Evolutionary conservation across 805 yeast species (phyloP), one percentile per base, ranked within the genome.

Genomic region (Metschnikowia kunwiensis): DNA sequence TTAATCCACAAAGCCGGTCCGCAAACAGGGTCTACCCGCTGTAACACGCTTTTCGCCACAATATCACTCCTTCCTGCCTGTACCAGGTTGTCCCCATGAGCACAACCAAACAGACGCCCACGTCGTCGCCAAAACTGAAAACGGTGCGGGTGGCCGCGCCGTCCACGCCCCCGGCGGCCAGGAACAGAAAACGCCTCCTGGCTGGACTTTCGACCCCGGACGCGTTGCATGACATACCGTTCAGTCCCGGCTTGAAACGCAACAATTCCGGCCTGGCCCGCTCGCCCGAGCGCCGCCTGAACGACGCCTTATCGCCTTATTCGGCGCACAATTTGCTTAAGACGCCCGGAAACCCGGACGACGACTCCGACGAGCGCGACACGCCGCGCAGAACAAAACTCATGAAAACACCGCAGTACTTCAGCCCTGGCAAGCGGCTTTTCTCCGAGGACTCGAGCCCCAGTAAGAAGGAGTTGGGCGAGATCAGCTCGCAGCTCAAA

Each of bases 241-340:
- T 63, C 36, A 58, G 68, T 8, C 73, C 73, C 5, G 55, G 65
- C n/a, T 44, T 60, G 32, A 67, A 67, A 39, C 46, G 71, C 17
- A 51, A 61, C 30, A 58, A 46, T 36, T 54, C 60, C 1, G 63
- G 61, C 13, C 44, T 39, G 32, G 49, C 47, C 26, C 55, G 56
- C 42, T 56, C 65, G n/a, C 71, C 70, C 1, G 70, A 62, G 33
- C 56, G 53, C 39, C 54, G 51, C 31, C 43, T 54, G 21, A 49
- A 49, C 36, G 55, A 51, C 30, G 53, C 57, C 19, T 45, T 44
- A 32, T 55, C 61, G n/a, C 68, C 70, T 5, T 53, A 53, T 37
- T 43, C 44, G 17, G 44, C 53, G 6, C 37, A 44, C 21, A 51
- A 45, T 24, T 34, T 56, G 22, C 51, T 63, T 33, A 60, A 60